phyloP scores from a whole-genome alignment of 371 early-diverging fungal species.

The Gilbertella persicaria region DNA sequence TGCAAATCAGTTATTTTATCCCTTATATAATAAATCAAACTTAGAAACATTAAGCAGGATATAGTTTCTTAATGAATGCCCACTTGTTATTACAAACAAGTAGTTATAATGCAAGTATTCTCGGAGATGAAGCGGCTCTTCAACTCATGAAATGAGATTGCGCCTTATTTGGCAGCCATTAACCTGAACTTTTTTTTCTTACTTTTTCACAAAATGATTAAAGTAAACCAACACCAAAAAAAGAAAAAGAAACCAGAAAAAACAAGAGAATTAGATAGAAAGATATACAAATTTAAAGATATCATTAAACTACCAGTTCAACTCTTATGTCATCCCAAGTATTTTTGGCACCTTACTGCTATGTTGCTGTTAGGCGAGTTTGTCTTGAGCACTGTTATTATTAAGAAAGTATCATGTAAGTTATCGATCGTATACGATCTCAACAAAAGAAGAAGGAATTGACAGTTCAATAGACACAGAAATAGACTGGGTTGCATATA shows the following conservation, averaged over 20 bases:
- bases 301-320: neutral
- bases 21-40: too few relatives aligned
- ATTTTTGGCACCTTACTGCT: slow-evolving; percentile 68
- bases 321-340: slow-evolving; percentile 45
- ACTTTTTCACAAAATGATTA: too few relatives aligned
- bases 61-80: too few relatives aligned
- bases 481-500: slow-evolving; percentile 94
- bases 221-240: slow-evolving; percentile 13
- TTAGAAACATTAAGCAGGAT: too few relatives aligned
- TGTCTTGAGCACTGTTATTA: slow-evolving; percentile 50
- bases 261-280: neutral
- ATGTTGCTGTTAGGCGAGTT: slow-evolving; percentile 57
- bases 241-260: slow-evolving; percentile 7
- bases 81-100: too few relatives aligned
- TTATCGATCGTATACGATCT: neutral
- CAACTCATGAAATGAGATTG: too few relatives aligned
- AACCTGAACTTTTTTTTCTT: too few relatives aligned
- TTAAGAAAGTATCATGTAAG: slow-evolving; percentile 57
- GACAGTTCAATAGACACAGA: slow-evolving; percentile 79
- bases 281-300: slow-evolving; percentile 10
- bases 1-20: too few relatives aligned
- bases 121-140: too few relatives aligned
- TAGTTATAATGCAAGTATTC: too few relatives aligned
- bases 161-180: too few relatives aligned
- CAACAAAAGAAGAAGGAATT: neutral